Evolutionary conservation across 106 monocot species (phyloP), one percentile per base, ranked within the genome.

Genomic region (Phalaenopsis equestris): DNA sequence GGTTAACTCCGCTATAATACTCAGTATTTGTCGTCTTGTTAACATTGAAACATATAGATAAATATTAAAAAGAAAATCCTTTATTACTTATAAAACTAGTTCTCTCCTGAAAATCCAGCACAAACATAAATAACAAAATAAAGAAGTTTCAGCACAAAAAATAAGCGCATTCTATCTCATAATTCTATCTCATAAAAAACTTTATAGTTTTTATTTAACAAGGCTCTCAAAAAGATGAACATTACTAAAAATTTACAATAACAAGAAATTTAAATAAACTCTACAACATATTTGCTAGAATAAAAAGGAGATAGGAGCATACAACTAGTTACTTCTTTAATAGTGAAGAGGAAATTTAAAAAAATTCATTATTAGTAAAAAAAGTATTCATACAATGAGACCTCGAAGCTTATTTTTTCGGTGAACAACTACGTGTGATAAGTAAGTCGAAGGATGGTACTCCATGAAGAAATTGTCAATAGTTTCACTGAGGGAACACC

Each of bases 401-500:
- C 80, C 77, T 42, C 86, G 99, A 77, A 99, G 91, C 79, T 90
- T 99, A 83, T 83, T 90, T 45, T 90, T 92, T 75, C 83, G 87
- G 46, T 72, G 89, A 85, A 99, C 86, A 75, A 99, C 88, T 14
- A 81, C 48, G 77, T 93, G 92, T 65, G 88, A 88, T 49, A 95
- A 80, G 80, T 99, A 99, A 8, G 88, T 84, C 18, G 90, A 90
- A 73, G 99, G 78, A 87, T 99, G 84, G 67, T 90, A 90, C 68
- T 95, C 91, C 81, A 81, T 89, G 83, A 99, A 99, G 86, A 99
- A 99, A 1, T 73, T 88, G 56, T 91, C 87, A 23, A 94, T 87
- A 68, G 52, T 84, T 48, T 88, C 88, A 77, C 89, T 90, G 65
- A 89, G 37, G 42, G 85, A 91, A 65, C 57, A 83, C 64, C 86